Percentiles rank a stretch among this genome's conserved stretches.
phyloP scores from a whole-genome alignment of 768 basidiomycete species.

The Boletus pseudo-olivaceus region DNA sequence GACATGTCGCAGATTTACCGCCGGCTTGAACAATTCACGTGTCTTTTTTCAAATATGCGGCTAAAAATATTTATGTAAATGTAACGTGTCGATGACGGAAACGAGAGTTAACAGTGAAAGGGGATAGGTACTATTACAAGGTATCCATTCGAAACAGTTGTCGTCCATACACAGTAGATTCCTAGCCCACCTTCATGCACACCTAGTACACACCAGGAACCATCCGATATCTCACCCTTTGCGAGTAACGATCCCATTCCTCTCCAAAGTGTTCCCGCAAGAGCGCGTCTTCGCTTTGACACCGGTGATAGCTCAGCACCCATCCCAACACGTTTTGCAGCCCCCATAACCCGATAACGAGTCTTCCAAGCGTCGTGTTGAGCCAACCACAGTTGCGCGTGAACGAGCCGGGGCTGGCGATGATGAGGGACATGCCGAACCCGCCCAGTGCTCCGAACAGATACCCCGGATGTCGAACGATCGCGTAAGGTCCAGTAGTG shows the following conservation, averaged over 20 bases:
- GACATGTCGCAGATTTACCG: too few relatives aligned
- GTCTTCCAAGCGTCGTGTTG: slow-evolving; percentile 12
- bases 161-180: neutral
- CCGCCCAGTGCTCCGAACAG: slow-evolving; percentile 21
- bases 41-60: too few relatives aligned
- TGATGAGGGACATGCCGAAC: slow-evolving; percentile 31
- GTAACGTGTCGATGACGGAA: too few relatives aligned
- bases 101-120: too few relatives aligned
- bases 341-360: slow-evolving; percentile 27
- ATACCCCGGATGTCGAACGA: slow-evolving; percentile 38
- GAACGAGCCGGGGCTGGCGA: slow-evolving; percentile 31
- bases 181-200: neutral
- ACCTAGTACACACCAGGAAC: slow-evolving; percentile 27
- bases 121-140: too few relatives aligned
- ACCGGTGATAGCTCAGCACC: slow-evolving; percentile 29
- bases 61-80: too few relatives aligned
- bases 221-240: slow-evolving; percentile 23
- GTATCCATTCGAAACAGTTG: too few relatives aligned
- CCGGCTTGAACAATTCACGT: too few relatives aligned
- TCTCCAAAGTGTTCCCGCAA: slow-evolving; percentile 19
- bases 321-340: slow-evolving; percentile 23
- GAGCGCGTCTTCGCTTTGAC: slow-evolving; percentile 25
- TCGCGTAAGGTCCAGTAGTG: slow-evolving; percentile 33
- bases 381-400: slow-evolving; percentile 27
- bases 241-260: slow-evolving; percentile 25